These are phyloP conservation scores for Ilyonectria destructans DNA, from an alignment of 2,329 filamentous ascomycete genomes.

Conservation along the genomic window DNA sequence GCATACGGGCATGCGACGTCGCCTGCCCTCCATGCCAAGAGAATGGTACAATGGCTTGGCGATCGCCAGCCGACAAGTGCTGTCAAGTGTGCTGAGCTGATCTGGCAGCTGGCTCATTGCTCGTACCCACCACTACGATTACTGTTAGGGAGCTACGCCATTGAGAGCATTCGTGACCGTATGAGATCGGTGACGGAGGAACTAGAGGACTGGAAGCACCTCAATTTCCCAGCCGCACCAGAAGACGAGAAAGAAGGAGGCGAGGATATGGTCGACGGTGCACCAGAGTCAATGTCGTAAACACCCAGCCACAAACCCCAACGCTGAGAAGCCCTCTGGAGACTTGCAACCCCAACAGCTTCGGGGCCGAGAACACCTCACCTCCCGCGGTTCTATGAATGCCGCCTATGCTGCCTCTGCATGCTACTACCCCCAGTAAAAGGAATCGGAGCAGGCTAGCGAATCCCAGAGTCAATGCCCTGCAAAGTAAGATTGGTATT, in stretches of 20 bases:
- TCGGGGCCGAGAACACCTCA: not conserved
- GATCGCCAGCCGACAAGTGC: constrained; percentile 94
- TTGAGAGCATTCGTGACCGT: constrained; percentile 94
- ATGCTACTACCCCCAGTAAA: not conserved
- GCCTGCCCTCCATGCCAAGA: constrained; percentile 88
- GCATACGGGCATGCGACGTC: constrained; percentile 84
- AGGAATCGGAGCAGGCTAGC: not conserved
- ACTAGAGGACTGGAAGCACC: constrained; percentile 92
- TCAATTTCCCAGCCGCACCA: constrained; percentile 74
- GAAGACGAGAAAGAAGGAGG: constrained; percentile 47
- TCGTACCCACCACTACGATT: constrained; percentile 91
- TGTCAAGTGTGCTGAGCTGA: constrained; percentile 91
- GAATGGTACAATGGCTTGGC: constrained; percentile 95
- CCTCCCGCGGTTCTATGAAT: not conserved
- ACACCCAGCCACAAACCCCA: not conserved
- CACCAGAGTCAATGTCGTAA: constrained; percentile 4
- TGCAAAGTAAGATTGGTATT: not conserved
- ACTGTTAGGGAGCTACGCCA: constrained; percentile 92
- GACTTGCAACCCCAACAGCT: not conserved
- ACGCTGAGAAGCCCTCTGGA: not conserved
- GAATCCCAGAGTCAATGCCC: not conserved
- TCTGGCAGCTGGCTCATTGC: constrained; percentile 96
- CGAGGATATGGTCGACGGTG: constrained; percentile 35
- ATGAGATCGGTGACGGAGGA: constrained; percentile 94
- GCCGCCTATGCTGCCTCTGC: not conserved